These are phyloP conservation scores for Cladophialophora psammophila DNA, from an alignment of 2,329 filamentous ascomycete species.

Conservation along the genomic window DNA sequence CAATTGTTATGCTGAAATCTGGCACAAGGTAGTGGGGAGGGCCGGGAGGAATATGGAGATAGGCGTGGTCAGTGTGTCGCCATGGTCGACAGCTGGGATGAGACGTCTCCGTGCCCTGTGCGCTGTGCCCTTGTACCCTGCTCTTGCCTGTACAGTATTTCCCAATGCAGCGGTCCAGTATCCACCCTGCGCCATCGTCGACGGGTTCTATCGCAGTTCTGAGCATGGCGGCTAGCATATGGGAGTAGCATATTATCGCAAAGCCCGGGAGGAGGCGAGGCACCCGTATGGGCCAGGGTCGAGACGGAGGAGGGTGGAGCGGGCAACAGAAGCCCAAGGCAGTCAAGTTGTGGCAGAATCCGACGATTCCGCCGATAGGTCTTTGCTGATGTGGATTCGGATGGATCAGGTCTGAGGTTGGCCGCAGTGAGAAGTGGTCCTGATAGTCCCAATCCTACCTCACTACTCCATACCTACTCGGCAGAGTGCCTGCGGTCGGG, in stretches of 20 bases:
- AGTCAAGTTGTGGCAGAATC: conserved; percentile 22
- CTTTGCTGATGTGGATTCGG: conserved; percentile 13
- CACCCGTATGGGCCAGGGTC: background rate
- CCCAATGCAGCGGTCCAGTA: conserved; percentile 12
- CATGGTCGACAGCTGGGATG: conserved; percentile 16
- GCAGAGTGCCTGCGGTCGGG: conserved; percentile 5
- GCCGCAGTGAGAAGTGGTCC: conserved; percentile 1
- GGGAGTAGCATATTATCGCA: conserved; percentile 14
- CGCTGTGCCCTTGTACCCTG: background rate
- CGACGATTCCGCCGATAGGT: conserved; percentile 28
- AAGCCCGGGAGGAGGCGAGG: conserved; percentile 27
- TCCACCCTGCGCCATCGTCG: conserved; percentile 19
- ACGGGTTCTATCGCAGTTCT: conserved; percentile 13
- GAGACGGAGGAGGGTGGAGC: conserved; percentile 1
- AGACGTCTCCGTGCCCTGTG: conserved; percentile 11
- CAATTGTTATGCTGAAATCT: conserved; percentile 19
- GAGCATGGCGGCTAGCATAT: conserved; percentile 10
- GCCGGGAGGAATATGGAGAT: conserved; percentile 22
- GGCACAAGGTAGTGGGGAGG: conserved; percentile 28
- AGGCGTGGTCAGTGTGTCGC: conserved; percentile 7
- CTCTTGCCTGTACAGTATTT: background rate
- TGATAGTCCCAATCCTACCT: conserved; percentile 32
- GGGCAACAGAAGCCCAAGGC: background rate
- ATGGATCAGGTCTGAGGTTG: background rate
- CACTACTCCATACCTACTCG: conserved; percentile 28